Evolutionary conservation across 306 rosid species (phyloP), one percentile per base, ranked within the genome.

Genomic region (Cucurbita moschata): DNA sequence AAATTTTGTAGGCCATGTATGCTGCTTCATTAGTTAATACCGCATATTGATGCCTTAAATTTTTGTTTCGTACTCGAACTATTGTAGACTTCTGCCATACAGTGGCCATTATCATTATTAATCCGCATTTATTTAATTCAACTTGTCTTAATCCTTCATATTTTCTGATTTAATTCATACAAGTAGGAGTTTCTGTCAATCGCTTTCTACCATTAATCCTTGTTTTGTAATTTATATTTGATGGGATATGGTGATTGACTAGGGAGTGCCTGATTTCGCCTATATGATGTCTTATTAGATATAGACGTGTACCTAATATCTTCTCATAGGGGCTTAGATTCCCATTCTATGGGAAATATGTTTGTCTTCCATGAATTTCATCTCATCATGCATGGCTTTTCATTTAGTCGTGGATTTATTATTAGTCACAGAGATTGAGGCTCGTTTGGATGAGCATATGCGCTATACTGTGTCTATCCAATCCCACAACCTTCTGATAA

Each of bases 1-100:
- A 83, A 79, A 79, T 83, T 85, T 83, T 88, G 87, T 82, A 76
- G 80, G 72, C 77, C 76, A 58, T 78, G 21, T 53, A 30, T 84
- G 88, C 82, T 84, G 87, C 83, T 68, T 65, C 74, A 59, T 63
- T 56, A 37, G n/a, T 56, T 76, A n/a, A 23, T 78, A 55, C 72
- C 26, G 38, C 74, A 52, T 49, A 12, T 30, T 14, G 35, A 30
- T 54, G 72, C 26, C 68, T 1, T 30, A 30, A 30, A 30, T 30
- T 58, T 19, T 46, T 9, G 11, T 46, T 44, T 26, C 35, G 2
- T 30, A 30, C 35, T 30, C 35, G 35, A 30, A 30, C 4, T 72
- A n/a, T 42, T 73, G 76, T 43, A 43, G 23, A 39, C 4, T 69
- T 69, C 4, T 49, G 1, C 44, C 59, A 47, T 47, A 68, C 11